Conservation (phyloP, 2,329 filamentous ascomycete genomes). For the Sporothrix inflata region DNA sequence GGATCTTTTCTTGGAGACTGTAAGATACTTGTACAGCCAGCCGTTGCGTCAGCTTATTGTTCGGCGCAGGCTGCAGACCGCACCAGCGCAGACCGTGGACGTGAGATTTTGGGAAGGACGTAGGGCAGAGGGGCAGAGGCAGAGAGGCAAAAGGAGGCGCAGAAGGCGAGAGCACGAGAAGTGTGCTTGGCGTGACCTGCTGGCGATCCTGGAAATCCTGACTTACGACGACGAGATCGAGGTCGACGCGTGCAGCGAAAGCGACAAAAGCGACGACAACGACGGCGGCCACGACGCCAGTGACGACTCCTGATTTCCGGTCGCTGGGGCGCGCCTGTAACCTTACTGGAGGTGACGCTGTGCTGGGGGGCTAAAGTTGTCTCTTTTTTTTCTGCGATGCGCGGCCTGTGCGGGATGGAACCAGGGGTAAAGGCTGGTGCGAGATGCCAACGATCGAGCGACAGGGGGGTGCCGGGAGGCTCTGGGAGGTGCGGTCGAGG, state of each 20-base stretch:
- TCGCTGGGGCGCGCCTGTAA: constrained; percentile 17
- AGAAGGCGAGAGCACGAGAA: neutral
- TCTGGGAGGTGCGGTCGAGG: neutral
- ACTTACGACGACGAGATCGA: constrained; percentile 6
- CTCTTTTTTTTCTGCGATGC: neutral
- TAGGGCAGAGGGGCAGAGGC: neutral
- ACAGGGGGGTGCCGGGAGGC: neutral
- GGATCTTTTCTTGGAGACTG: constrained; percentile 5
- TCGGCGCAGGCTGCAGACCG: neutral
- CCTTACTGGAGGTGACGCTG: neutral
- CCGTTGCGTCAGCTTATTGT: constrained; percentile 22
- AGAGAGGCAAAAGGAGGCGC: constrained; percentile 18
- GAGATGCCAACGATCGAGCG: neutral
- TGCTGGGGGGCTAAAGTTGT: neutral
- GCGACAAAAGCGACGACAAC: neutral
- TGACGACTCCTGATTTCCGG: constrained; percentile 25
- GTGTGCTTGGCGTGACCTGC: constrained; percentile 3
- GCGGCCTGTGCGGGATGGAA: constrained; percentile 26
- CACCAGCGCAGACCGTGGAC: neutral
- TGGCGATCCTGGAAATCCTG: neutral
- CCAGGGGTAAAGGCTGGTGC: constrained; percentile 7
- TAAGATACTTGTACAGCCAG: too few relatives aligned
- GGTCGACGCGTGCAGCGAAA: neutral
- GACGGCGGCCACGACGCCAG: neutral
- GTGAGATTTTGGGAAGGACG: constrained; percentile 14